phyloP scores from a whole-genome alignment of 1,139 yeast species.

The Geotrichum fermentans region DNA sequence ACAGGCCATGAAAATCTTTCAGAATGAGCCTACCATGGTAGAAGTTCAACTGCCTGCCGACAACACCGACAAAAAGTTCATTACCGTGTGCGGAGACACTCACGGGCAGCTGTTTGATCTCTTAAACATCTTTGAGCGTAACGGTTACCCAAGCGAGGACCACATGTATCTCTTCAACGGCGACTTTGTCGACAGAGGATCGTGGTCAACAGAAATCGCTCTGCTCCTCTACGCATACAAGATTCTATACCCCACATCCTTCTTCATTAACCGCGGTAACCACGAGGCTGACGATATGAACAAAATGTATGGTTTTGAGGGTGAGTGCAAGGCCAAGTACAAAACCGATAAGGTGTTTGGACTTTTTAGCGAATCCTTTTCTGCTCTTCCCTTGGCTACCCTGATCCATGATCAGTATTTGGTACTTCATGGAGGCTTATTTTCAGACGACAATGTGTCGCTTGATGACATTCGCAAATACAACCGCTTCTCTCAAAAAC shows the following conservation, averaged over 20 bases:
- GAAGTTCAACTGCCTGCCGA: constrained; percentile 49
- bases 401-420: constrained; percentile 65
- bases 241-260: constrained; percentile 64
- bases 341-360: constrained; percentile 68
- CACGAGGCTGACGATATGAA: constrained; percentile 98
- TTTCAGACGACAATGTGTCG: constrained; percentile 68
- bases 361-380: constrained; percentile 82
- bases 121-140: constrained; percentile 65
- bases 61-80: constrained; percentile 32
- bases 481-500: constrained; percentile 61
- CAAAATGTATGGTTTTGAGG: constrained; percentile 92
- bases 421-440: constrained; percentile 94
- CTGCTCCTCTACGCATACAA: constrained; percentile 73
- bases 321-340: constrained; percentile 90
- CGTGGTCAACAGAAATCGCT: constrained; percentile 97
- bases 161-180: constrained; percentile 90
- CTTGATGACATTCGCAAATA: constrained; percentile 68
- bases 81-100: constrained; percentile 95
- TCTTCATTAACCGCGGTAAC: constrained; percentile 86
- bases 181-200: constrained; percentile 96
- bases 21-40: constrained; percentile 65
- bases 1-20: constrained; percentile 62
- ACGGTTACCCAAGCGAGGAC: constrained; percentile 60
- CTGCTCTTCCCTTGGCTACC: constrained; percentile 80
- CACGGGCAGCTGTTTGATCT: constrained; percentile 96